Evolutionary conservation across 768 basidiomycete species (phyloP).

Genomic region (Pisolithus orientalis): DNA sequence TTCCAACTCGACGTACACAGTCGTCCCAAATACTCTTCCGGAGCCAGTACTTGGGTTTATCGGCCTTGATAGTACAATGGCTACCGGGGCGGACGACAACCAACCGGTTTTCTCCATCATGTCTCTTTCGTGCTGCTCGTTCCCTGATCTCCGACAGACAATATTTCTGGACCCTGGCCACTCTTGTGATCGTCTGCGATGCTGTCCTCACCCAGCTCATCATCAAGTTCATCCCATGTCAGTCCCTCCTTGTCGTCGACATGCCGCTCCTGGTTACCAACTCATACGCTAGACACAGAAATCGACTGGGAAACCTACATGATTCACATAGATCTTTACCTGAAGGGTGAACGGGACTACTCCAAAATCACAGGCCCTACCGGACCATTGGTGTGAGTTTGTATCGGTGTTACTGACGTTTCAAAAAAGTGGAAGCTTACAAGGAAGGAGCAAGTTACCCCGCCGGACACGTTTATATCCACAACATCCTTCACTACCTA

Average conservation of each 20-base stretch:
- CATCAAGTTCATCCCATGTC: constrained; percentile 78
- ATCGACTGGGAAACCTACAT: constrained; percentile 99
- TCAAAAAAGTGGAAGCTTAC: background rate
- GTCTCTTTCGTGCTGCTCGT: constrained; percentile 4
- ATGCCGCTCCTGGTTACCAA: constrained; percentile 10
- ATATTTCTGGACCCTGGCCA: constrained; percentile 65
- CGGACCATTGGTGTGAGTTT: constrained; percentile 80
- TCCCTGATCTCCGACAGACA: constrained; percentile 40
- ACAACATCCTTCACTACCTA: constrained; percentile 59
- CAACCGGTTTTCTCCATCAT: background rate
- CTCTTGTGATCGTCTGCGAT: constrained; percentile 68
- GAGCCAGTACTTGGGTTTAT: no score
- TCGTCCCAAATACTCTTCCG: no score
- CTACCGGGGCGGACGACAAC: background rate
- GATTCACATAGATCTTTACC: constrained; percentile 73
- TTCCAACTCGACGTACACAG: no score
- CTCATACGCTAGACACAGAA: constrained; percentile 71
- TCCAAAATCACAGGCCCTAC: constrained; percentile 79
- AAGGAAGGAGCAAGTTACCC: constrained; percentile 63
- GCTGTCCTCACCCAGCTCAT: constrained; percentile 72
- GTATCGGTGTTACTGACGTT: background rate
- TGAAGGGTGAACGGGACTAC: constrained; percentile 82
- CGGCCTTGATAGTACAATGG: no score
- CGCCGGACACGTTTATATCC: constrained; percentile 85
- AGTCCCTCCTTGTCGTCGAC: constrained; percentile 25